Base-by-base conservation (phyloP, 768 basidiomycete genomes). In the Tephrocybe sp. region DNA sequence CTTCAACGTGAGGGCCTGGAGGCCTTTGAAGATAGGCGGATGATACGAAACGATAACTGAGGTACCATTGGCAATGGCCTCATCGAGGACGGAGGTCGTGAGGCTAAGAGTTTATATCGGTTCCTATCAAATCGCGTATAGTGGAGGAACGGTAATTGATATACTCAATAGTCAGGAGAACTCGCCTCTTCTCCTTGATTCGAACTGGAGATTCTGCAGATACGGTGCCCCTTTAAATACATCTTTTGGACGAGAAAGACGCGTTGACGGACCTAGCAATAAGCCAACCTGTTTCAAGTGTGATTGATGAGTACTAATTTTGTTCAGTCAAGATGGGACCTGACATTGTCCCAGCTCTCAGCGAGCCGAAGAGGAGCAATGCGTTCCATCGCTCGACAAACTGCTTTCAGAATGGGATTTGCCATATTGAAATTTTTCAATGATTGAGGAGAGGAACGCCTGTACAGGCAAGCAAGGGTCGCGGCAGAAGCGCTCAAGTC, bases 311-410 rank as follows among this genome's bases (percentile, higher is more conserved):
- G 47, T 53, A 27, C n/a, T 26, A 31, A 19, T 37, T 55, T 21
- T 15, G 37, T 27, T 48, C 41, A 19, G 19, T 40, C 18, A 13
- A 56, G 41, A 47, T 40, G 12, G 38, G 43, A 11, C 70, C 89
- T 70, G 56, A 97, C 94, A 69, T 98, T 98, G 62, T 98, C 95
- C 93, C 95, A 98, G 53, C 78, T 82, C 56, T 89, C 93, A 15
- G 95, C 94, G 7, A 97, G 76, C 30, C 81, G 74, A 18, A 92
- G 76, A 3, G 95, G 95, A 1, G 94, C 93, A 55, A 97, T 88
- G 22, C 83, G 79, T 54, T 89, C 87, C 86, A 92, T 87, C 0
- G 85, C 83, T 35, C 71, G 76, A 57, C 78, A 79, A 9, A 86
- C 80, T 26, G 75, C 69, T 64, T 78, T 83, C 11, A 83, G 57